Evolutionary conservation across 306 rosid genomes (phyloP), one percentile per base, ranked within the genome.

Genomic region (Pyrus betulifolia): DNA sequence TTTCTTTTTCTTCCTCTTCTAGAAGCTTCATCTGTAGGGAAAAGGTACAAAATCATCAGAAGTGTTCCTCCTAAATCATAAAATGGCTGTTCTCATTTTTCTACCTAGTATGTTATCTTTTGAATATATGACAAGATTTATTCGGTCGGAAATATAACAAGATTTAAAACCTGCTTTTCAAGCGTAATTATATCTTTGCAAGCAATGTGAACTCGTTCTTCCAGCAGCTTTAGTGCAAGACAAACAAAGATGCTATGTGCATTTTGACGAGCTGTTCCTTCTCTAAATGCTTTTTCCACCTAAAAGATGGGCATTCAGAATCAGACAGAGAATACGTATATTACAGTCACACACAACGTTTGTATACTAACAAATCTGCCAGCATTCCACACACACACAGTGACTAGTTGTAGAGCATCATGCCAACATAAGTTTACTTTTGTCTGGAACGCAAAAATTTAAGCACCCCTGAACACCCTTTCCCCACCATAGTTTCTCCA

Each of bases 181-280:
- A 88, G 80, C 21, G 98, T 93, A 75, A 96, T 89, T 73, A 96
- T 96, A 85, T 96, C 99, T 88, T 93, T 96, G 91, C 98, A 96
- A 14, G 94, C 98, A 82, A 96, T 93, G 85, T 91, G 98, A 80
- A 93, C 94, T 62, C 93, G 93, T 72, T 96, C 99, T 89, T 96
- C 99, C 84, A 96, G 92, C 80, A 96, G 83, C 81, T 96, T 91
- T 74, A 93, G 88, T 61, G 97, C 97, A 81, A 96, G 97, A 81
- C 97, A 96, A 46, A 96, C 98, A 72, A 96, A 96, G 79, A 96
- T 91, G 86, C 99, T 91, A 82, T 96, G 99, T 21, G 99, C 98
- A 89, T 96, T 96, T 93, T 96, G 99, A 82, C 99, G 99, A 10
- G 99, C 98, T 59, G 99, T 96, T 80, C 99, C 99, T 91, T 96